These are phyloP conservation scores for Wickerhamiella vanderwaltii DNA, from an alignment of 805 yeast species.

Conservation along the genomic window DNA sequence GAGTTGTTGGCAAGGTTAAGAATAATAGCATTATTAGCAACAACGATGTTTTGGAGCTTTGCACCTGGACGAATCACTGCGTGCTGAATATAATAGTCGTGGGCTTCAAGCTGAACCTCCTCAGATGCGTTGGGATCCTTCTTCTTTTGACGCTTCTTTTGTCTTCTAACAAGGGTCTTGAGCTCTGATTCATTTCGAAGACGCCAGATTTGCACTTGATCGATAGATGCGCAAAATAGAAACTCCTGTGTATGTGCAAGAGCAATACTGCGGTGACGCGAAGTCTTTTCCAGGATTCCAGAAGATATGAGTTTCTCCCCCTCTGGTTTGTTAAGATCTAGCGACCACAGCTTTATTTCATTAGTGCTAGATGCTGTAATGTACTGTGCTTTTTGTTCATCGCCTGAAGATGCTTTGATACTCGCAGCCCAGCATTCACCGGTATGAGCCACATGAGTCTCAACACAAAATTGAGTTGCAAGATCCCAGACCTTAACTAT, in stretches of 20 bases:
- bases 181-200: constrained; percentile 67
- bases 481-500: constrained; percentile 88
- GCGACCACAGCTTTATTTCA: constrained; percentile 70
- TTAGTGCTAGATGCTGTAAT: constrained; percentile 72
- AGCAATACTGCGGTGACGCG: constrained; percentile 19
- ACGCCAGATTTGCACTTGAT: constrained; percentile 70
- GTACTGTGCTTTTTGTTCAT: too few relatives aligned
- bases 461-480: constrained; percentile 77
- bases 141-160: constrained; percentile 66
- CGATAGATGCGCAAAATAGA: constrained; percentile 48
- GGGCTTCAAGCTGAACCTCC: constrained; percentile 27
- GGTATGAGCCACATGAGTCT: constrained; percentile 85
- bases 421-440: constrained; percentile 77
- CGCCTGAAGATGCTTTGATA: too few relatives aligned
- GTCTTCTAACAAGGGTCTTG: constrained; percentile 58
- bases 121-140: constrained; percentile 35
- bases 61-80: constrained; percentile 44
- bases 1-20: constrained; percentile 61
- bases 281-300: constrained; percentile 60
- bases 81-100: constrained; percentile 47
- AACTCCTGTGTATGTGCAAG: constrained; percentile 9
- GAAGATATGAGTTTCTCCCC: constrained; percentile 41
- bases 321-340: constrained; percentile 45
- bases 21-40: constrained; percentile 40
- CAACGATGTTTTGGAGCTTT: constrained; percentile 23